These are phyloP conservation scores for Fusarium tanahbumbuense DNA, from an alignment of 2,329 filamentous ascomycete genomes.

Conservation along the genomic window DNA sequence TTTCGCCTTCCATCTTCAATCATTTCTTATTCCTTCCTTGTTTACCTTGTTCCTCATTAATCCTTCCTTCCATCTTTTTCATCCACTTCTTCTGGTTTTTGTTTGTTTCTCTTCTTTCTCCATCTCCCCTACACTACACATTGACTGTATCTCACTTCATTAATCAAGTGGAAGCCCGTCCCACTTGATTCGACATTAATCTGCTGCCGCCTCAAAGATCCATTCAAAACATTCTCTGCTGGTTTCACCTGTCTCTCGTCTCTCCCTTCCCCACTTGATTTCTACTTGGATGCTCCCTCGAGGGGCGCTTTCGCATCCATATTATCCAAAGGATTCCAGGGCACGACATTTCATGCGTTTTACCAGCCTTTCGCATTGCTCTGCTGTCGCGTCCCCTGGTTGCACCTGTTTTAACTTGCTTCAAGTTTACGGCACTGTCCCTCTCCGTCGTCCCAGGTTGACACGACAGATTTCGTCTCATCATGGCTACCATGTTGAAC, in stretches of 20 bases:
- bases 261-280: constrained; percentile 33
- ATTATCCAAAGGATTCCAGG: constrained; percentile 40
- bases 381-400: constrained; percentile 37
- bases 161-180: constrained; percentile 6
- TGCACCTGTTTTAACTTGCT: constrained; percentile 44
- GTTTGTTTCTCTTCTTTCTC: background rate
- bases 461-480: constrained; percentile 33
- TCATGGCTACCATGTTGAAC: constrained; percentile 43
- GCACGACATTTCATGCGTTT: constrained; percentile 29
- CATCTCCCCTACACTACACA: background rate
- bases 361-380: constrained; percentile 35
- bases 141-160: constrained; percentile 17
- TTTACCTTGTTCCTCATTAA: constrained; percentile 9
- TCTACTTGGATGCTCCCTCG: constrained; percentile 33
- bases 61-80: constrained; percentile 1
- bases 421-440: constrained; percentile 35
- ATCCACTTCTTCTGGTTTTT: constrained; percentile 5
- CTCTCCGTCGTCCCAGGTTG: constrained; percentile 21
- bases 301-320: constrained; percentile 30
- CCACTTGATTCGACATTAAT: constrained; percentile 23
- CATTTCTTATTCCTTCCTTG: constrained; percentile 10
- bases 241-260: constrained; percentile 34
- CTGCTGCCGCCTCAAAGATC: background rate
- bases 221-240: constrained; percentile 21
- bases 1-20: constrained; percentile 5